Evolutionary conservation across 129 eudicot genomes (phyloP).

Genomic region (Helichrysum umbraculigerum): DNA sequence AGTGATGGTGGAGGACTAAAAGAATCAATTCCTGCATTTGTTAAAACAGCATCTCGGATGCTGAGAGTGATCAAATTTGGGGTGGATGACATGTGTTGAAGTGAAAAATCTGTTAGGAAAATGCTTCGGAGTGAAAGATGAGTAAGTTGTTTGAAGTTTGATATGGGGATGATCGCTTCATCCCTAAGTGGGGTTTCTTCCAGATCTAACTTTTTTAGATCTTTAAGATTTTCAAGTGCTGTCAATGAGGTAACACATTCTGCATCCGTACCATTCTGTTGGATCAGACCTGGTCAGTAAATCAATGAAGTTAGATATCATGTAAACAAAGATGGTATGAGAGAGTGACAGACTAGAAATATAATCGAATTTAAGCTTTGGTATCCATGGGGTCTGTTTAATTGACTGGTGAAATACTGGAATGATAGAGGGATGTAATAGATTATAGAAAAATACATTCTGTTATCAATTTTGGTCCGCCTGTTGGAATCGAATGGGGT

Average conservation of each 20-base stretch:
- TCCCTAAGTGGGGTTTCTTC: slow-evolving; percentile 60
- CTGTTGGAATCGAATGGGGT: neutral
- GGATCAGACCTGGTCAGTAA: slow-evolving; percentile 53
- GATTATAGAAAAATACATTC: neutral
- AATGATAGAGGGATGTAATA: neutral
- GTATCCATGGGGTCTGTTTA: neutral
- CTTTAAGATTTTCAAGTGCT: slow-evolving; percentile 51
- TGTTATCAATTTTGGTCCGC: neutral
- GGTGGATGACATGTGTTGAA: slow-evolving; percentile 50
- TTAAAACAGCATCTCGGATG: slow-evolving; percentile 67
- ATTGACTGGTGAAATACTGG: neutral
- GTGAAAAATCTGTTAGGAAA: slow-evolving; percentile 62
- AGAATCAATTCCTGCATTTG: slow-evolving; percentile 55
- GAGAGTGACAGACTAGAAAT: neutral
- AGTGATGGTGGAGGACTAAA: slow-evolving; percentile 60
- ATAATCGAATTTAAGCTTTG: neutral
- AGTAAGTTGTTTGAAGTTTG: slow-evolving; percentile 46
- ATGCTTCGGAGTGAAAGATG: slow-evolving; percentile 62
- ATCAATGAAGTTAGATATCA: slow-evolving; percentile 9
- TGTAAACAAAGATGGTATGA: neutral
- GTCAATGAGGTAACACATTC: slow-evolving; percentile 56
- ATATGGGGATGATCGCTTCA: slow-evolving; percentile 50
- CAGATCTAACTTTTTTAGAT: slow-evolving; percentile 64
- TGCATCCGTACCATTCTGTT: slow-evolving; percentile 33
- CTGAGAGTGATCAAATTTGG: slow-evolving; percentile 46